Percentiles rank a stretch among this genome's conserved stretches.
phyloP scores from a whole-genome alignment of 2,329 filamentous ascomycete species.

The Aspergillus puulaauensis region DNA sequence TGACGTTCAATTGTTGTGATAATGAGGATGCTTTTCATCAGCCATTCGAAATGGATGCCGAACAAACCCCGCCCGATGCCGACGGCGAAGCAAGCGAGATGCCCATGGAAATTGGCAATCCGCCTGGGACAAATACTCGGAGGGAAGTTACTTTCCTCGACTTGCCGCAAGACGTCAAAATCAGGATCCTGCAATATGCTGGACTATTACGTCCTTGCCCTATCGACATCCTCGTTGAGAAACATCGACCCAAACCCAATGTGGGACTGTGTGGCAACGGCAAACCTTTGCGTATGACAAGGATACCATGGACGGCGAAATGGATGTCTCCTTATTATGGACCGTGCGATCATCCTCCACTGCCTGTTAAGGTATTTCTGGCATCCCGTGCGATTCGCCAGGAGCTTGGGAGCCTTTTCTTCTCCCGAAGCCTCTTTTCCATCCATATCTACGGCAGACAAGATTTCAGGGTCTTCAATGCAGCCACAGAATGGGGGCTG shows the following conservation, averaged over 20 bases:
- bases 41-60: neutral
- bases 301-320: neutral
- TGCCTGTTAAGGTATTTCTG: slow-evolving; percentile 19
- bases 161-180: slow-evolving; percentile 19
- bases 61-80: neutral
- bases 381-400: slow-evolving; percentile 15
- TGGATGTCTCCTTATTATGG: slow-evolving; percentile 10
- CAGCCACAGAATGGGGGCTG: slow-evolving; percentile 13
- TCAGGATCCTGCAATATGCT: slow-evolving; percentile 22
- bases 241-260: slow-evolving; percentile 4
- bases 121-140: neutral
- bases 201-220: slow-evolving; percentile 22
- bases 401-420: slow-evolving; percentile 18
- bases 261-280: neutral
- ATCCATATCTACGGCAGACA: slow-evolving; percentile 11
- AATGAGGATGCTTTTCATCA: neutral
- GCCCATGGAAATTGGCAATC: neutral
- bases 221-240: slow-evolving; percentile 19
- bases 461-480: slow-evolving; percentile 17
- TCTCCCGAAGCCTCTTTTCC: slow-evolving; percentile 18
- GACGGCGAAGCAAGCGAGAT: neutral
- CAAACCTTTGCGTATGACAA: slow-evolving; percentile 5
- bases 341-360: slow-evolving; percentile 18
- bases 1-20: neutral
- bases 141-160: slow-evolving; percentile 15